These are phyloP conservation scores for Moricandia arvensis DNA, from an alignment of 345 rosid genomes.

Conservation along the genomic window DNA sequence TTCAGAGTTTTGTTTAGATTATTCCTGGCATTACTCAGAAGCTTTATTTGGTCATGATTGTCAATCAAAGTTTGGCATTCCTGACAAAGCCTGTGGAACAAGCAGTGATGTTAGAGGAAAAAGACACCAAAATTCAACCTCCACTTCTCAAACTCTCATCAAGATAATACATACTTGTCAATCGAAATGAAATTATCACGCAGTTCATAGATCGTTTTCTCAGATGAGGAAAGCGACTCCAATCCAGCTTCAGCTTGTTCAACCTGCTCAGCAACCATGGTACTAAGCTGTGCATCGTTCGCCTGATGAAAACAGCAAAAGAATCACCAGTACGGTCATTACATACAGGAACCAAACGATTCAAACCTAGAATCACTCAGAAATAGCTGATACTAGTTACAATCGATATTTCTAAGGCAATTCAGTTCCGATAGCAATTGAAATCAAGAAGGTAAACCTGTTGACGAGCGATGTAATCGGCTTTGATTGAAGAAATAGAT, in stretches of 20 bases:
- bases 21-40: constrained; percentile 92
- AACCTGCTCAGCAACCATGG: constrained; percentile 99
- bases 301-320: constrained; percentile 49
- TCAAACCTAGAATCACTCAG: constrained; percentile 4
- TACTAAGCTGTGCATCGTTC: constrained; percentile 97
- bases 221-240: constrained; percentile 66
- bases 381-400: not conserved
- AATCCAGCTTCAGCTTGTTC: constrained; percentile 89
- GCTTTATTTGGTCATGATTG: constrained; percentile 97
- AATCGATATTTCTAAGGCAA: not conserved
- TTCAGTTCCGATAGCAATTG: constrained; percentile 1
- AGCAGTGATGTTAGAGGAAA: constrained; percentile 12
- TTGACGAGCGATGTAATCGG: constrained; percentile 95
- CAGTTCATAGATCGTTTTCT: constrained; percentile 66
- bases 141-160: not conserved
- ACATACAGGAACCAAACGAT: not conserved
- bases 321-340: not conserved
- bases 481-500: constrained; percentile 76
- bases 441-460: constrained; percentile 89
- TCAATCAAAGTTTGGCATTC: constrained; percentile 98
- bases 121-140: not conserved
- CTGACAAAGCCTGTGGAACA: constrained; percentile 67
- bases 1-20: constrained; percentile 86
- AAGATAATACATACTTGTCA: constrained; percentile 57
- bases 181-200: constrained; percentile 81